Evolutionary conservation across 345 rosid species (phyloP).

Genomic region (Eucalyptus erythrocorys): DNA sequence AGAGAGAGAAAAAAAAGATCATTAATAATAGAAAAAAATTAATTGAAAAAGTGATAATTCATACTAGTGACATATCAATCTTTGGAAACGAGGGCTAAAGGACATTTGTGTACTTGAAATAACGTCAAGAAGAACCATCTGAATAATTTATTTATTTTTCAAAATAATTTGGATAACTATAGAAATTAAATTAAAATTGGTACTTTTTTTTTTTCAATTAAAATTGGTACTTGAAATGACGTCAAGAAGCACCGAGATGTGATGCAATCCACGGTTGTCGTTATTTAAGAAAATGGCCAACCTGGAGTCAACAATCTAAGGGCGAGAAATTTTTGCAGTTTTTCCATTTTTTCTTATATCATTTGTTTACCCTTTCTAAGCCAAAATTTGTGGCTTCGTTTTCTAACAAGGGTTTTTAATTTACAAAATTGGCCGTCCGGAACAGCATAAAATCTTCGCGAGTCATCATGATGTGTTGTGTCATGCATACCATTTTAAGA

Average conservation of each 20-base stretch:
- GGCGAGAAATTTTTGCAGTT: not conserved
- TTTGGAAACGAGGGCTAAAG: not conserved
- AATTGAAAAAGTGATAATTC: not conserved
- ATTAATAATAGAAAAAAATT: not conserved
- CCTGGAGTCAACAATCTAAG: not conserved
- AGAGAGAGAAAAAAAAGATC: not conserved
- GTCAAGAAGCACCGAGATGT: not conserved
- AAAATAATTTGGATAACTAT: not conserved
- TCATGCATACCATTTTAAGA: not conserved
- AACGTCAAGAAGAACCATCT: no score
- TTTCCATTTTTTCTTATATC: no score
- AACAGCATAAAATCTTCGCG: not conserved
- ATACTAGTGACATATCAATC: not conserved
- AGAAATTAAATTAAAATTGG: not conserved
- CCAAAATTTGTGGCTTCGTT: not conserved
- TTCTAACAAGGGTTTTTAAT: not conserved
- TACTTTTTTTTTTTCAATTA: no score
- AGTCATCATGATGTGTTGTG: not conserved
- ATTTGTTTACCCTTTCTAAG: not conserved
- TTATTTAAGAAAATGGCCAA: not conserved
- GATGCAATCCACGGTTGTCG: not conserved
- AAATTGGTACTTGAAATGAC: not conserved
- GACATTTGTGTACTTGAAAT: no score
- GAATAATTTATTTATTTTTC: not conserved
- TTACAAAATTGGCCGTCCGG: not conserved